Conservation (phyloP, 495 filamentous ascomycete genomes). For the Sabuloglossum arenarium region DNA sequence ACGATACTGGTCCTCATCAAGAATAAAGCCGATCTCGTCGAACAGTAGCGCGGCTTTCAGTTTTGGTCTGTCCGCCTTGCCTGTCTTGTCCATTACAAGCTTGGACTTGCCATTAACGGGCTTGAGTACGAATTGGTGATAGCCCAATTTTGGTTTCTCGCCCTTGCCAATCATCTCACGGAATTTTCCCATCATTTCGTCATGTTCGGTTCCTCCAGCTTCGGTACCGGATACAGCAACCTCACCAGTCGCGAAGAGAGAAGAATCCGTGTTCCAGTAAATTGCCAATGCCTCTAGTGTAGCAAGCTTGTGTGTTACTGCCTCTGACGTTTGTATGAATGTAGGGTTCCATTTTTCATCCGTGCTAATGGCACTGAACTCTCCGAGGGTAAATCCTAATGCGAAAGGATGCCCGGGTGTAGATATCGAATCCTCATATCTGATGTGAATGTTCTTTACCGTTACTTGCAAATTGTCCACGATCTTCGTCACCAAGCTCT, state of each 20-base stretch:
- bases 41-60: conserved; percentile 83
- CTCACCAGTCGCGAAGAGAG: conserved; percentile 55
- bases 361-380: conserved; percentile 90
- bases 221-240: conserved; percentile 37
- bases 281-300: conserved; percentile 70
- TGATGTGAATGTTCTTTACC: conserved; percentile 92
- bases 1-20: conserved; percentile 92
- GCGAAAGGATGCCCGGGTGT: conserved; percentile 91
- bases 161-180: conserved; percentile 52
- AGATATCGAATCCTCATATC: conserved; percentile 94
- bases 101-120: conserved; percentile 85
- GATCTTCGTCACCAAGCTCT: conserved; percentile 84
- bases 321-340: conserved; percentile 69
- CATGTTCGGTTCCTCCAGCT: conserved; percentile 43
- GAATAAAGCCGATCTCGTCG: conserved; percentile 84
- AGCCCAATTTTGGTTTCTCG: conserved; percentile 24
- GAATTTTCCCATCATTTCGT: conserved; percentile 54
- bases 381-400: conserved; percentile 71
- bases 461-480: conserved; percentile 95
- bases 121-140: conserved; percentile 86
- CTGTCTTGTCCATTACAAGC: conserved; percentile 82
- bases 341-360: conserved; percentile 84
- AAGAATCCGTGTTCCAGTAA: conserved; percentile 93
- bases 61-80: conserved; percentile 55
- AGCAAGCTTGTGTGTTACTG: conserved; percentile 78